Evolutionary conservation across 257 asterid genomes (phyloP).

Genomic region (Misopates orontium): DNA sequence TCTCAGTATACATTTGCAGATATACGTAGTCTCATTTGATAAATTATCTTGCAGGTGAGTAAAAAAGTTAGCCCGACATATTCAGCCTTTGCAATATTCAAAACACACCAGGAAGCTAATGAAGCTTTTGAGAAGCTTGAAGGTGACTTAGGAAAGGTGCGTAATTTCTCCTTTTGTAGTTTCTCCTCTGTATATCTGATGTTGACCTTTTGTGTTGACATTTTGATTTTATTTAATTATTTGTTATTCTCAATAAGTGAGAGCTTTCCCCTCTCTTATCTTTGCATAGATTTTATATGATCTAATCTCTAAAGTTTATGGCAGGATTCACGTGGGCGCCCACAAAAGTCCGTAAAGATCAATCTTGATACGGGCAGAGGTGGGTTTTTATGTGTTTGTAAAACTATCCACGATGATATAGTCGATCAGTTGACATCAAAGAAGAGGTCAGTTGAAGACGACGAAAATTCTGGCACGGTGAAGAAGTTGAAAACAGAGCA

Average conservation of each 20-base stretch:
- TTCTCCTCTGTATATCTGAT: not conserved
- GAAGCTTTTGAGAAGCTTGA: conserved; percentile 62
- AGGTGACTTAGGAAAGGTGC: conserved; percentile 65
- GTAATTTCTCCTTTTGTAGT: not conserved
- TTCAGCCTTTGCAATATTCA: conserved; percentile 63
- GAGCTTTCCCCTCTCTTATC: not conserved
- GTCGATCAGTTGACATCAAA: conserved; percentile 29
- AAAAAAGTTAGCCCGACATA: conserved; percentile 45
- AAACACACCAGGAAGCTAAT: conserved; percentile 60
- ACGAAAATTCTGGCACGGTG: conserved; percentile 31
- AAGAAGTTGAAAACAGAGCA: conserved; percentile 49
- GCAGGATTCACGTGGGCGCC: conserved; percentile 67
- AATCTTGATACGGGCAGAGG: conserved; percentile 43
- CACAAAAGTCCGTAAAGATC: conserved; percentile 56
- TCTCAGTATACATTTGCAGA: no score
- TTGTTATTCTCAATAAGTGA: not conserved
- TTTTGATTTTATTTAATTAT: not conserved
- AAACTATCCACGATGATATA: conserved; percentile 30
- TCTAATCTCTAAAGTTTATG: conserved; percentile 1
- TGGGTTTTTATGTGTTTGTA: conserved; percentile 53
- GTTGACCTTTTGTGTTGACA: not conserved
- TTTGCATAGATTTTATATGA: no score
- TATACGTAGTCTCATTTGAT: conserved; percentile 8
- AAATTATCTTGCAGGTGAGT: conserved; percentile 42
- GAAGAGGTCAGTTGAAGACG: conserved; percentile 53